phyloP scores from a whole-genome alignment of 345 rosid species.

The Populus simonii region DNA sequence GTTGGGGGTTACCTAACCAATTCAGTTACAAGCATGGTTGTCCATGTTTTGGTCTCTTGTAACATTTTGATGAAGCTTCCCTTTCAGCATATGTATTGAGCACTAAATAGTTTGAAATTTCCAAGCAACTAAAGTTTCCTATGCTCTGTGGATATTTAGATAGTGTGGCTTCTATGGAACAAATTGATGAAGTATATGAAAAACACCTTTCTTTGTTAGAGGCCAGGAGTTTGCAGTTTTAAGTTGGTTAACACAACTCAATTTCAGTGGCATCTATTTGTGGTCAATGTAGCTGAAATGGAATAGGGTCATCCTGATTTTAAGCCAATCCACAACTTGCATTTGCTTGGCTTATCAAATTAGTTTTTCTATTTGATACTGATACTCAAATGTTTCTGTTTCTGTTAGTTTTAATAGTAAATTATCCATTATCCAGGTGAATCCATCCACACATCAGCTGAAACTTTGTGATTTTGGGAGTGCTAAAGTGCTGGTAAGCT shows the following conservation, averaged over 20 bases:
- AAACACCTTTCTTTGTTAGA: background rate
- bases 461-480: conserved; percentile 96
- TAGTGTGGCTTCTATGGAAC: background rate
- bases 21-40: background rate
- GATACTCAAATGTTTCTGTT: background rate
- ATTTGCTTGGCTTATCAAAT: background rate
- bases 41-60: conserved; percentile 6
- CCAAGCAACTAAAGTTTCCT: background rate
- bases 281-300: background rate
- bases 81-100: background rate
- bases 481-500: conserved; percentile 81
- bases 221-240: background rate
- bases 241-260: no score
- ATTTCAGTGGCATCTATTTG: background rate
- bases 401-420: background rate
- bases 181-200: background rate
- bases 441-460: conserved; percentile 83
- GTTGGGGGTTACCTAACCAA: background rate
- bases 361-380: background rate
- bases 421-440: conserved; percentile 54
- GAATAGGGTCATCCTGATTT: conserved; percentile 1
- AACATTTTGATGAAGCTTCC: background rate
- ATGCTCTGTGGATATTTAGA: background rate
- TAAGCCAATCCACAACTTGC: background rate
- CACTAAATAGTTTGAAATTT: background rate